Evolutionary conservation across 2,329 filamentous ascomycete genomes (phyloP), one percentile per base, ranked within the genome.

Genomic region (Pochonia chlamydosporia): DNA sequence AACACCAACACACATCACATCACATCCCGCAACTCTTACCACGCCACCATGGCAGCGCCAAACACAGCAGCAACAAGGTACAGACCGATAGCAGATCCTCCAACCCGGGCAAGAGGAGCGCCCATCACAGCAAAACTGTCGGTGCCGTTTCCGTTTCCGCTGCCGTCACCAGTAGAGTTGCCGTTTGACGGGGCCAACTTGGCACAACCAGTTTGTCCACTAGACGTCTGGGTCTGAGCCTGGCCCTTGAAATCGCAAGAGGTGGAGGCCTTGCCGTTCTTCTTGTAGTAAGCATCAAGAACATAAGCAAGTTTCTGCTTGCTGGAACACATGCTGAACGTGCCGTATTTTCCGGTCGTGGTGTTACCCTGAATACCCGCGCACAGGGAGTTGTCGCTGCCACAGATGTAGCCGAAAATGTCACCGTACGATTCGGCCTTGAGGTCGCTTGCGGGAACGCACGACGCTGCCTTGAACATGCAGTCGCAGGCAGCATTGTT

Each of bases 401-500:
- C 85, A 68, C 88, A 93, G 66, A 92, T 79, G 65, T 71, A 82
- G 64, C 74, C 75, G 67, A 97, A 97, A 56, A 93, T 78, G n/a
- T 76, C 70, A 43, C 77, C 79, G 59, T 82, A 86, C 48, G 80
- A 69, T 43, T 82, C 72, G 42, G 72, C 65, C 54, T 77, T 70
- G 20, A 89, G 70, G 56, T 68, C 66, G 41, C 75, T 67, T 36
- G 78, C 72, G 50, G 89, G 81, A 21, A 78, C 76, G 71, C 93
- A 99, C 49, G 73, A 72, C 48, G 95, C 67, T 77, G 81, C 82
- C 54, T 79, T 73, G 65, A 80, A 78, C 88, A 96, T 96, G 80
- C 93, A 99, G 49, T 75, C 67, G 78, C 93, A 99, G 37, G 95
- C 82, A 36, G 81, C 62, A 35, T 79, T 63, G 71, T 97, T 88